These are phyloP conservation scores for Vigna hirtella DNA, from an alignment of 306 rosid genomes.

Conservation along the genomic window DNA sequence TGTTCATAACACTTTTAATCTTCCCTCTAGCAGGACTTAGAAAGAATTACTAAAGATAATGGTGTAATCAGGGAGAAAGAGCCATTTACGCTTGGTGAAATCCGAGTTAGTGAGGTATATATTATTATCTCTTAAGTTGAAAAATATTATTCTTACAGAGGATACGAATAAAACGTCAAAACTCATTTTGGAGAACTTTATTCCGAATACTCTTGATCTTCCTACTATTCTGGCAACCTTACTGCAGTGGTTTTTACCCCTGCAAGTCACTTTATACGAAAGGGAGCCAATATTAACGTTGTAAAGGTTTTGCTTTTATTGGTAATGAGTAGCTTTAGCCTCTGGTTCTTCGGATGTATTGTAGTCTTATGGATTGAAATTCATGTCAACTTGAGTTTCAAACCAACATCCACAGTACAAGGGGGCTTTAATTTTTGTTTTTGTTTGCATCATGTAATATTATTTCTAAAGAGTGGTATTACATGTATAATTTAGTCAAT, in stretches of 20 bases:
- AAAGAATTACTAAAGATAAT: constrained; percentile 65
- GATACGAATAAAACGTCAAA: constrained; percentile 25
- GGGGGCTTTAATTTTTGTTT: background rate
- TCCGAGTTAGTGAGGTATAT: constrained; percentile 70
- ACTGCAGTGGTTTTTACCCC: background rate
- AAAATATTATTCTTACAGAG: constrained; percentile 4
- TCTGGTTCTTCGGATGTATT: background rate
- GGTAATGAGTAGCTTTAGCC: constrained; percentile 2
- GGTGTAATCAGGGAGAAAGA: constrained; percentile 77
- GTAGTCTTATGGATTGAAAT: constrained; percentile 29
- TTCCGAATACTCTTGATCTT: constrained; percentile 30
- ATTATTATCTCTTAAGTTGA: constrained; percentile 19
- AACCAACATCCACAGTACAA: constrained; percentile 2
- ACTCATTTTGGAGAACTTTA: constrained; percentile 26
- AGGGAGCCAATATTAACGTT: constrained; percentile 1
- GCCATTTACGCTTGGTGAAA: constrained; percentile 80
- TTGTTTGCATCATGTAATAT: constrained; percentile 21
- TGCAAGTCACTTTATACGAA: background rate
- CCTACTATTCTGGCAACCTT: constrained; percentile 35
- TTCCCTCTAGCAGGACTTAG: constrained; percentile 69
- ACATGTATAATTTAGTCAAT: constrained; percentile 6
- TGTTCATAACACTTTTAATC: constrained; percentile 24
- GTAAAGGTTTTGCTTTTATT: constrained; percentile 22
- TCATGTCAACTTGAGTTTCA: constrained; percentile 37
- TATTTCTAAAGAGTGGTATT: constrained; percentile 1